Evolutionary conservation across 2,329 filamentous ascomycete species (phyloP).

Genomic region (Hymenoscyphus fraxineus): DNA sequence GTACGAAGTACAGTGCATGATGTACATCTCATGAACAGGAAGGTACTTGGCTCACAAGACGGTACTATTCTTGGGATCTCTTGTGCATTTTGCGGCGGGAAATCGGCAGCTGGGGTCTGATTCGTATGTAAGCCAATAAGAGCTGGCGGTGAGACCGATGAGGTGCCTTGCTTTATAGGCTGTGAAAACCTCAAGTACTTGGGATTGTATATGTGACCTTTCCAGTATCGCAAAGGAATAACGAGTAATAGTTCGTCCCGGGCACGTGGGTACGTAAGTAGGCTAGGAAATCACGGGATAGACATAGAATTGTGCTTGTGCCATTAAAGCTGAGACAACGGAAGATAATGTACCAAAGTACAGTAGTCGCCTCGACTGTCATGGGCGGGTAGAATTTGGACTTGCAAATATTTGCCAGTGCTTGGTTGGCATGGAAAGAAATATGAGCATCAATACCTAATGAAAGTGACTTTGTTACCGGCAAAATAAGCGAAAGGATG

Average conservation of each 20-base stretch:
- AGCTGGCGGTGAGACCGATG: background rate
- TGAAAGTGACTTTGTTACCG: background rate
- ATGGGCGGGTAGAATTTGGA: background rate
- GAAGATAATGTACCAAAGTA: background rate
- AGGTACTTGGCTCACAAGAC: background rate
- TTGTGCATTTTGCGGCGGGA: conserved; percentile 5
- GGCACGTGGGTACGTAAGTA: too few relatives aligned
- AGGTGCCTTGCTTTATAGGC: background rate
- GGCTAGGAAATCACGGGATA: background rate
- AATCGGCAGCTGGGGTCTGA: background rate
- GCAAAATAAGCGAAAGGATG: background rate
- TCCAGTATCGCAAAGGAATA: background rate
- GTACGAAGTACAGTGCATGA: too few relatives aligned
- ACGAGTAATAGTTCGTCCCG: too few relatives aligned
- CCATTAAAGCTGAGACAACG: background rate
- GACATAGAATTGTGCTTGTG: background rate
- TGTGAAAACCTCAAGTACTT: background rate
- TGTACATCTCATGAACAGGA: background rate
- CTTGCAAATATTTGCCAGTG: background rate
- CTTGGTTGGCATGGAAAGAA: conserved; percentile 4
- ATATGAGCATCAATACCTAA: background rate
- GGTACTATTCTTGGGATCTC: conserved; percentile 3
- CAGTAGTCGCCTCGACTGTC: background rate
- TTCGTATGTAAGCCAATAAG: conserved; percentile 3
- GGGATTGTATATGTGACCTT: background rate